These are phyloP conservation scores for Ophiosphaerella korrae DNA, from an alignment of 2,329 filamentous ascomycete genomes.

Conservation along the genomic window DNA sequence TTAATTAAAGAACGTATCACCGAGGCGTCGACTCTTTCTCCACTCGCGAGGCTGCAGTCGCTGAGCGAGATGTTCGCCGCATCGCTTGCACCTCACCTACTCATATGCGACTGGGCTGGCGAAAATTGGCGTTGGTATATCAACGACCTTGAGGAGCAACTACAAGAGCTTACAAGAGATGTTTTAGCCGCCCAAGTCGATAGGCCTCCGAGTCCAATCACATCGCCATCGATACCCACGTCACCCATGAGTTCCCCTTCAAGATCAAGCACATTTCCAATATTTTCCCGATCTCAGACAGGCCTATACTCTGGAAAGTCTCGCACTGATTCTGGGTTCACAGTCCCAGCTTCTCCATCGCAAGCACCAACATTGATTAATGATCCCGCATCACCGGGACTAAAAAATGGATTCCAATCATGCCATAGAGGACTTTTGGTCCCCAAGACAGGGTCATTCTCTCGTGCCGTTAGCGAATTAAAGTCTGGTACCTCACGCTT, in stretches of 20 bases:
- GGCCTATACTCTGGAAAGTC: not conserved
- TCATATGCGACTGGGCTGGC: slow-evolving; percentile 45
- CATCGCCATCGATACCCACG: not conserved
- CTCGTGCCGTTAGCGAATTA: not conserved
- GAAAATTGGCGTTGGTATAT: slow-evolving; percentile 54
- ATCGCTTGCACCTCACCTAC: slow-evolving; percentile 40
- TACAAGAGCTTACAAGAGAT: slow-evolving; percentile 26
- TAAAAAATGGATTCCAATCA: too few relatives aligned
- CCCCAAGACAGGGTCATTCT: not conserved
- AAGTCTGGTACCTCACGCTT: not conserved
- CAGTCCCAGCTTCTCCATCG: not conserved
- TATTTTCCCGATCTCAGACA: slow-evolving; percentile 1
- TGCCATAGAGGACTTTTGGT: not conserved
- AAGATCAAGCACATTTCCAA: not conserved
- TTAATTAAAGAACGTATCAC: slow-evolving; percentile 38
- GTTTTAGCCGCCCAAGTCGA: slow-evolving; percentile 12
- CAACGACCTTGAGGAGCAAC: slow-evolving; percentile 41
- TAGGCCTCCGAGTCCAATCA: slow-evolving; percentile 1
- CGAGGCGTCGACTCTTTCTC: slow-evolving; percentile 8
- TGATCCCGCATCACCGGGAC: not conserved
- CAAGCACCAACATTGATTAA: not conserved
- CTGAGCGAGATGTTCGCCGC: slow-evolving; percentile 18
- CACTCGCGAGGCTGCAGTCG: slow-evolving; percentile 1
- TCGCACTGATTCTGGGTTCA: not conserved
- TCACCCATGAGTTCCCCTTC: slow-evolving; percentile 7